Evolutionary conservation across 1,139 yeast genomes (phyloP), one percentile per base, ranked within the genome.

Genomic region (Eremothecium cymbalariae): DNA sequence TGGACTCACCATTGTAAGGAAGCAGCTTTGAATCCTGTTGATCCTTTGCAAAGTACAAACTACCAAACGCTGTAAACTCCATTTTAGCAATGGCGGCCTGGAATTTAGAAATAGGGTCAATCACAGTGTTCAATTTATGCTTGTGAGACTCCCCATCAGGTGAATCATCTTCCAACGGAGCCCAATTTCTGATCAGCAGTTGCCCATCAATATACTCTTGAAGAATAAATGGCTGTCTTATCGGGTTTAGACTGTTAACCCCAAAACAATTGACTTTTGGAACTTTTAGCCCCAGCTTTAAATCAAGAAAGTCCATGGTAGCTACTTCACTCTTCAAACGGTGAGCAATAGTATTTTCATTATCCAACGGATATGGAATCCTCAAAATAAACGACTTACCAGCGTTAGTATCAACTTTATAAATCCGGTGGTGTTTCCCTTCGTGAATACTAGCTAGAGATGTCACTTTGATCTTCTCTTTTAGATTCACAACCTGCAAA

Each of bases 241-340:
- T 53, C 9, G 74, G 68, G 54, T 86, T 88, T 31, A 69, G 58
- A 22, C 68, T 62, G 36, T 74, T 71, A 23, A 75, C 66, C 38
- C 82, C 81, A 64, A 81, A 90, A 18, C 88, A 75, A 36, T 78
- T 61, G 7, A 85, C 82, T 45, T 73, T 74, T 28, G 97, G 96
- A 31, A 82, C 83, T 20, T 70, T 67, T 26, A 72, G 44, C 7
- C 64, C 63, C 44, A 64, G 52, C 41, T 60, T 57, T 47, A 70
- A 60, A 33, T 67, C 59, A 37, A 79, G 68, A 57, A 83, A 88
- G 58, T 88, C 96, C 65, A 82, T 66, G 2, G 97, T 88, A 15
- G 98, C 98, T 31, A 79, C 95, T 60, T 90, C 98, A 57, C 90
- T 77, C 57, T 80, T 78, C 51, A 90, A 67, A 45, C 84, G 77